Base-by-base conservation (phyloP, 2,329 filamentous ascomycete genomes). In the Didymella pinodella region DNA sequence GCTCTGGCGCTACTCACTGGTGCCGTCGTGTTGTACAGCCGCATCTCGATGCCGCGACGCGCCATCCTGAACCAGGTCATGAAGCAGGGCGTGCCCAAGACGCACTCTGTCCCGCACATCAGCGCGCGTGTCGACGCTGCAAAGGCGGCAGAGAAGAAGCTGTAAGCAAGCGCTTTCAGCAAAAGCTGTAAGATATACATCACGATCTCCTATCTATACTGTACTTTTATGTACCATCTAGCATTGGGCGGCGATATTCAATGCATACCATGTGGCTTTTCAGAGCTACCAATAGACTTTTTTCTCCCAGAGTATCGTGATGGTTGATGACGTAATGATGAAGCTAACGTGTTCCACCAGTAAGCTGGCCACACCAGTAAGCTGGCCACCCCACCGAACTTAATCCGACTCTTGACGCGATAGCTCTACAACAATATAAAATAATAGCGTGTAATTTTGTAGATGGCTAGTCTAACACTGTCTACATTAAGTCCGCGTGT, bases 1-100 rank as follows among this genome's bases (percentile, higher is more conserved):
- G 91, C 89, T 59, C 80, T 99, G 66, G 92, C 91, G 2, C 81
- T 99, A 20, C 80, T 99, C 61, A 96, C 92, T 0, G 92, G 92
- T 44, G 89, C 89, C 0, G 81, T 97, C 22, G 84, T 97, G 0
- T 81, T 97, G 36, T 91, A 91, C 11, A 92, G 89, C 68, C 66
- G 75, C 28, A 73, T 75, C 32, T 69, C 69, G 0, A 66, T 75
- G 70, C 74, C 75, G 12, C 65, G 74, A 4, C 70, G 72, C 2
- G 72, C 69, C 28, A 67, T 76, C 20, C 49, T 75, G 48, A 65
- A 65, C 34, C 70, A 74, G 49, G 59, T 76, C 46, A 65, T 69
- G 64, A 72, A 71, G 44, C 60, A 69, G 2, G 59, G 62, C 34
- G 59, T 59, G 12, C 54, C 67, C 1, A 55, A 62, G 49, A 65